Conservation (phyloP, 805 yeast genomes). For the Sporopachydermia lactativora region DNA sequence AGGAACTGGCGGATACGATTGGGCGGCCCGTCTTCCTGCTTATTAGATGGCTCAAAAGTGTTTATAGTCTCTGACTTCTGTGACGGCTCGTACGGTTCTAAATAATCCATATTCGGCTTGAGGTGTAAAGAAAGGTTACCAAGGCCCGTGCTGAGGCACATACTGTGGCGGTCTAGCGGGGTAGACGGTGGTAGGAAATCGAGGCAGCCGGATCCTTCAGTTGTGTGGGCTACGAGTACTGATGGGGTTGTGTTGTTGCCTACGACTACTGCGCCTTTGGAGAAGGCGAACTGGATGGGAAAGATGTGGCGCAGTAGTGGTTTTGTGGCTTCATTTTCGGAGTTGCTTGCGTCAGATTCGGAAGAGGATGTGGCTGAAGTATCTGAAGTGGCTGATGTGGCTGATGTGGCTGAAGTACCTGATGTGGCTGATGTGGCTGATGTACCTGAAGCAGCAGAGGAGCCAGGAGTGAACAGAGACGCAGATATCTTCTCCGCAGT, state of each 20-base stretch:
- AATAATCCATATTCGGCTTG: constrained; percentile 58
- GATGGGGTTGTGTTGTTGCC: constrained; percentile 77
- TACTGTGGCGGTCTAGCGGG: constrained; percentile 42
- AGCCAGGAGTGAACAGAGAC: too few species aligned
- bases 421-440: constrained; percentile 7
- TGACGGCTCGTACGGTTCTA: constrained; percentile 18
- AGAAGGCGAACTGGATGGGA: constrained; percentile 50
- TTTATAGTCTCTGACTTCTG: constrained; percentile 3
- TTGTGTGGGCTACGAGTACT: constrained; percentile 46
- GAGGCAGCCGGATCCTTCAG: constrained; percentile 35
- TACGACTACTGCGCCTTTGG: constrained; percentile 57
- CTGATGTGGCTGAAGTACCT: constrained; percentile 2
- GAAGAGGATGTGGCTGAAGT: constrained; percentile 7
- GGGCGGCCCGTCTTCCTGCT: too few species aligned
- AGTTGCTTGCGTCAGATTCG: constrained; percentile 17
- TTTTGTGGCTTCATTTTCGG: background rate
- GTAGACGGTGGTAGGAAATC: constrained; percentile 40
- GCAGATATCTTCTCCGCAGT: constrained; percentile 10
- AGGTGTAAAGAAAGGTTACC: constrained; percentile 43
- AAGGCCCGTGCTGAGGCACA: constrained; percentile 29
- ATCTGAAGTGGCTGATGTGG: constrained; percentile 11
- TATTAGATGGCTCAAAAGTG: constrained; percentile 2
- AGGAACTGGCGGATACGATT: too few species aligned
- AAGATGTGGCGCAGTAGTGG: too few species aligned
- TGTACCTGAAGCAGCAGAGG: constrained; percentile 9